Conservation (phyloP, 2,329 filamentous ascomycete genomes). For the Fusarium nelsonii region DNA sequence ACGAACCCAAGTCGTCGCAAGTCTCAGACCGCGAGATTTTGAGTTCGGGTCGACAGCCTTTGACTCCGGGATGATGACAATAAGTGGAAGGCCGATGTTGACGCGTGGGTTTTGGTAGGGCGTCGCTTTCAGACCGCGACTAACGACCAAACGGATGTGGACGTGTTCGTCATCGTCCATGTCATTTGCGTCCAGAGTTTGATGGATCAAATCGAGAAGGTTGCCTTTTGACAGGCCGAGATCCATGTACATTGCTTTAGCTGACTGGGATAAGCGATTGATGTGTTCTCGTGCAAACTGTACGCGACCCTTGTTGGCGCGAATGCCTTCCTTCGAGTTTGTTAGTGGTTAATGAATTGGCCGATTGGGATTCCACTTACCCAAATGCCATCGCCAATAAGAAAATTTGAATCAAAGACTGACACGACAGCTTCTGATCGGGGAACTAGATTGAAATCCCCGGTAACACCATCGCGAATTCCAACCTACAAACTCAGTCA, state of each 20-base stretch:
- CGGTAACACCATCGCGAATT: neutral
- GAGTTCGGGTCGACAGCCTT: slow-evolving; percentile 18
- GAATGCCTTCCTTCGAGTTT: neutral
- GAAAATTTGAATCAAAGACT: slow-evolving; percentile 15
- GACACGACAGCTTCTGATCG: slow-evolving; percentile 4
- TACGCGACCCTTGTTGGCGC: slow-evolving; percentile 14
- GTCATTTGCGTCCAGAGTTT: slow-evolving; percentile 4
- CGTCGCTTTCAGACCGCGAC: neutral
- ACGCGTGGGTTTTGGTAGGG: slow-evolving; percentile 1
- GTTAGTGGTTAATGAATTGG: neutral
- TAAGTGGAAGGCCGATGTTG: slow-evolving; percentile 7
- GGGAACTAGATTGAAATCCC: neutral
- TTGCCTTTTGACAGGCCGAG: neutral
- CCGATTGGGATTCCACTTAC: rapidly evolving
- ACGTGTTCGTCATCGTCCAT: slow-evolving; percentile 11
- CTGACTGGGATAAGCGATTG: slow-evolving; percentile 2
- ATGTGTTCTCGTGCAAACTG: slow-evolving; percentile 13
- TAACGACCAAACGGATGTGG: slow-evolving; percentile 10
- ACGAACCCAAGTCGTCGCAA: slow-evolving; percentile 2
- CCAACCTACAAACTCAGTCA: rapidly evolving
- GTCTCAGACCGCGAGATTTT: neutral
- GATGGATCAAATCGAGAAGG: neutral
- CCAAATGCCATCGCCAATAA: slow-evolving; percentile 17
- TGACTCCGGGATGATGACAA: slow-evolving; percentile 13
- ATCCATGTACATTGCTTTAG: slow-evolving; percentile 18